phyloP scores from a whole-genome alignment of 78 protist genomes.

The Dictyostelium firmibasis region DNA sequence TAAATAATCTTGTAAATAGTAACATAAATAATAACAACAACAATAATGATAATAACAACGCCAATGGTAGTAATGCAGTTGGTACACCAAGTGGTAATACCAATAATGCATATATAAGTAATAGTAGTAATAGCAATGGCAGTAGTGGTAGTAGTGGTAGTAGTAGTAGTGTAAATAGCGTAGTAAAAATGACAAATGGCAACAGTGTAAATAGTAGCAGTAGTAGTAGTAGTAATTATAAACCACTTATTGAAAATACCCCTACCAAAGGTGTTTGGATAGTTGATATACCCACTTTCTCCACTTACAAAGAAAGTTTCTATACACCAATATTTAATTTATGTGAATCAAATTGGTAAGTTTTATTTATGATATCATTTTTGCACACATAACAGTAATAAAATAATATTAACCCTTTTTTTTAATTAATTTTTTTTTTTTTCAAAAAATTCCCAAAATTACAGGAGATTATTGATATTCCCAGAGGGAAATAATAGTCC shows the following conservation, averaged over 20 bases:
- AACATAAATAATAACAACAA: background rate
- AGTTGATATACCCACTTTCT: constrained; percentile 44
- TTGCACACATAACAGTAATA: too few relatives aligned
- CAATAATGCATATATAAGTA: constrained; percentile 3
- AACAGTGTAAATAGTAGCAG: background rate
- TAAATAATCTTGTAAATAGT: background rate
- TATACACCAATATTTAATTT: constrained; percentile 58
- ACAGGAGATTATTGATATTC: constrained; percentile 61
- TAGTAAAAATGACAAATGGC: background rate
- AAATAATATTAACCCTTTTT: background rate
- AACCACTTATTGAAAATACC: background rate
- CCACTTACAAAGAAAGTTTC: constrained; percentile 48
- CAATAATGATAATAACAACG: background rate
- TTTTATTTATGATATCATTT: too few relatives aligned
- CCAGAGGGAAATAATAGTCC: constrained; percentile 81
- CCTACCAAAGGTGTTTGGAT: constrained; percentile 45
- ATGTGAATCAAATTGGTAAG: constrained; percentile 68
- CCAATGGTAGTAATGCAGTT: background rate
- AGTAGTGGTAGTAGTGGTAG: background rate
- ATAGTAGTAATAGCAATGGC: background rate
- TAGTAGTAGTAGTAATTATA: background rate
- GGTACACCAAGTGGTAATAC: constrained; percentile 24
- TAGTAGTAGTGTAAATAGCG: background rate
- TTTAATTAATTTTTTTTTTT: background rate
- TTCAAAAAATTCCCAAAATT: background rate